These are phyloP conservation scores for Canavalia gladiata DNA, from an alignment of 306 rosid genomes.

Conservation along the genomic window DNA sequence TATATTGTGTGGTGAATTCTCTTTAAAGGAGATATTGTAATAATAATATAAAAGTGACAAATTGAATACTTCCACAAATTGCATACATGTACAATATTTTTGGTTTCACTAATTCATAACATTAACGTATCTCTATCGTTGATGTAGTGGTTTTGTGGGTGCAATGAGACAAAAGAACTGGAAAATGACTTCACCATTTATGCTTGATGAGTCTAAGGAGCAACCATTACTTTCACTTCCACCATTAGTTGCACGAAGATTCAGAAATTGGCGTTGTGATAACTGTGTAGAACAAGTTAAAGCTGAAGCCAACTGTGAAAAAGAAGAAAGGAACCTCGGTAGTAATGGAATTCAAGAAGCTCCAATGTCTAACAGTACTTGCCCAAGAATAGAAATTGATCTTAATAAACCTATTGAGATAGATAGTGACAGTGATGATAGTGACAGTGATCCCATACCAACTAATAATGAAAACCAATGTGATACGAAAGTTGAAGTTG, in stretches of 20 bases:
- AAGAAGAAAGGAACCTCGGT: background rate
- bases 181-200: conserved; percentile 71
- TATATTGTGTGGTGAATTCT: no score
- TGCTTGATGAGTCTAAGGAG: conserved; percentile 50
- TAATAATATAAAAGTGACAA: no score
- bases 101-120: no score
- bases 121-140: conserved; percentile 7
- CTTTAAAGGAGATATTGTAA: no score
- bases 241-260: conserved; percentile 60
- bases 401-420: conserved; percentile 38
- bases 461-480: conserved; percentile 46
- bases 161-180: conserved; percentile 64
- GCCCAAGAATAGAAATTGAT: conserved; percentile 42
- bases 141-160: conserved; percentile 75
- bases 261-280: conserved; percentile 61
- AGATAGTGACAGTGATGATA: background rate
- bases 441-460: conserved; percentile 31
- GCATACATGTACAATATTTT: no score
- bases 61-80: no score
- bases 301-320: conserved; percentile 28
- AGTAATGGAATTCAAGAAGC: conserved; percentile 42
- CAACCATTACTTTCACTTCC: conserved; percentile 53
- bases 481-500: conserved; percentile 41
- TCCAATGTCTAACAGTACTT: conserved; percentile 27
- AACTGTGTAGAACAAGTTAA: no score